These are phyloP conservation scores for Cladosporium colombiae DNA, from an alignment of 2,329 filamentous ascomycete genomes.

Conservation along the genomic window DNA sequence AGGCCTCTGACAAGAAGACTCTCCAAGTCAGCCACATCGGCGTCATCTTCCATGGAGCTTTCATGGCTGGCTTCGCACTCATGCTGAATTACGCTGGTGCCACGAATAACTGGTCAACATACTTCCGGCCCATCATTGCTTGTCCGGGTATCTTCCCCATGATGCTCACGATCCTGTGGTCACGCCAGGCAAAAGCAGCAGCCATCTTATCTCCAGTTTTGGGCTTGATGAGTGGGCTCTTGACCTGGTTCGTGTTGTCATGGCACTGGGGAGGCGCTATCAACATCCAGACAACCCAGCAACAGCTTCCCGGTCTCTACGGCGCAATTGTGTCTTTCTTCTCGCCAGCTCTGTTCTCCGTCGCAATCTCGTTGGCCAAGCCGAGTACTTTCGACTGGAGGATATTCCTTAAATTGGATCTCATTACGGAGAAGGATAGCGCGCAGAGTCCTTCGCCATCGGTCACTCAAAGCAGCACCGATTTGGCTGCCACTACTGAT, in stretches of 20 bases:
- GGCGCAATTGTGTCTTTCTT: conserved; percentile 50
- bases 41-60: conserved; percentile 50
- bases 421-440: conserved; percentile 42
- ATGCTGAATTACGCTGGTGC: conserved; percentile 52
- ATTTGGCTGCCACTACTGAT: background rate
- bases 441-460: background rate
- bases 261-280: conserved; percentile 44
- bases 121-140: conserved; percentile 45
- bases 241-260: conserved; percentile 46
- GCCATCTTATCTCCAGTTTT: conserved; percentile 49
- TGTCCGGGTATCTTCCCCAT: conserved; percentile 50
- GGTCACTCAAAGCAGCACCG: background rate
- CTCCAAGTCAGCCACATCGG: conserved; percentile 50
- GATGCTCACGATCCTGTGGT: conserved; percentile 49
- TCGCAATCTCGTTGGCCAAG: conserved; percentile 43
- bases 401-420: conserved; percentile 50
- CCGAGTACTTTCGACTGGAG: conserved; percentile 45
- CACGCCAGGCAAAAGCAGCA: conserved; percentile 47
- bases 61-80: conserved; percentile 52
- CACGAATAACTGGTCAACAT: conserved; percentile 51
- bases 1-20: conserved; percentile 45
- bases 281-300: conserved; percentile 44
- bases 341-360: conserved; percentile 49
- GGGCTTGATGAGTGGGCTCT: conserved; percentile 45
- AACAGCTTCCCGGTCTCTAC: conserved; percentile 47